phyloP scores from a whole-genome alignment of 768 basidiomycete species.

The Termitomyces sp. region DNA sequence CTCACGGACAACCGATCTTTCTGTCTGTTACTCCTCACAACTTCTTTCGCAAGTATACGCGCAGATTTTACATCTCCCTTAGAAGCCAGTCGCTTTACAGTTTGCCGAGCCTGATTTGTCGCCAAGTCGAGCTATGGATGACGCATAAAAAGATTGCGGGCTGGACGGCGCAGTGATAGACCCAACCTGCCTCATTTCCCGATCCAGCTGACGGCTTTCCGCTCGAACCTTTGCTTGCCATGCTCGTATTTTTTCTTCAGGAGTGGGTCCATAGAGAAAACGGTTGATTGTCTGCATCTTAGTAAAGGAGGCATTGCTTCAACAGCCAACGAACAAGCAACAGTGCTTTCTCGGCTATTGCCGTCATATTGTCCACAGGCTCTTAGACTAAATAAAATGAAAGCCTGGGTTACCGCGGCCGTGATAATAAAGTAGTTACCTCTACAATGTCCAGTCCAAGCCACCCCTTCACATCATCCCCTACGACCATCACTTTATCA shows the following conservation, averaged over 20 bases:
- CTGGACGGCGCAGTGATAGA: constrained; percentile 10
- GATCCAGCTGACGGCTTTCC: constrained; percentile 79
- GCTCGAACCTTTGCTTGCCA: constrained; percentile 88
- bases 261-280: constrained; percentile 93
- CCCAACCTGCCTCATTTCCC: constrained; percentile 93
- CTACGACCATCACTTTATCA: constrained; percentile 11
- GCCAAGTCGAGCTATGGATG: constrained; percentile 68
- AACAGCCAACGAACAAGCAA: background rate
- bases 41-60: constrained; percentile 85
- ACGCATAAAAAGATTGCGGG: constrained; percentile 14
- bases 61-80: constrained; percentile 94
- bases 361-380: background rate
- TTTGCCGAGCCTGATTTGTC: constrained; percentile 70
- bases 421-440: no score
- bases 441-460: constrained; percentile 8
- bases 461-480: constrained; percentile 12
- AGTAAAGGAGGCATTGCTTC: background rate
- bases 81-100: constrained; percentile 83
- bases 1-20: constrained; percentile 87
- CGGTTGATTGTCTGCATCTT: constrained; percentile 85
- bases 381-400: background rate
- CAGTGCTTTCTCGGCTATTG: background rate
- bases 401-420: no score
- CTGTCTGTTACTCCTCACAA: constrained; percentile 94
- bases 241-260: constrained; percentile 86